Evolutionary conservation across 805 yeast species (phyloP), one percentile per base, ranked within the genome.

Genomic region (Priceomyces melissophilus): DNA sequence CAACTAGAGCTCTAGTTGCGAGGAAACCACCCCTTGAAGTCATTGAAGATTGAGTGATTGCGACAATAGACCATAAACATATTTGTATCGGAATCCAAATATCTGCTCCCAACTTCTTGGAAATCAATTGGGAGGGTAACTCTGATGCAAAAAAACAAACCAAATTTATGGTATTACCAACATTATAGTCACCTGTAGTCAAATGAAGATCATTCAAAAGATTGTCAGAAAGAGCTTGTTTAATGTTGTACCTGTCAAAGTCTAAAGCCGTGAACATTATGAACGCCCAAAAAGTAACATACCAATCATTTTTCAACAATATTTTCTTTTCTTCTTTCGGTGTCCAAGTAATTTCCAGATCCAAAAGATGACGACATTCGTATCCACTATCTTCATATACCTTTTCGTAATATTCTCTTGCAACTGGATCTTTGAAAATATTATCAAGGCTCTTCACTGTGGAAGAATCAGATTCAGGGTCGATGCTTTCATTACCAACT

Each of bases 101-200:
- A 50, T 81, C 86, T 3, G 84, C 76, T 10, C 87, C 88, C 28
- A 82, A 39, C 39, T 67, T 69, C 56, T 82, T 81, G n/a, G 84
- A 75, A 26, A 82, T 65, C 47, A 82, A 63, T 52, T 82, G 86
- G 2, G 85, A 79, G 0, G 87, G 87, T 10, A 82, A 56, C 55
- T 82, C 87, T 12, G 83, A 76, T 15, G 62, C 50, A 38, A 81
- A 55, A 51, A 82, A 82, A 35, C 75, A 65, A 5, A 78, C 63
- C 44, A 69, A 63, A 49, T 74, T 74, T 31, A 82, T 66, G 3
- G 83, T 78, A 44, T 67, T 73, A 15, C 85, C 88, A 30, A 67
- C 54, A 56, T 82, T 83, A 55, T 72, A 80, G 42, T 82, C 76
- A 49, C 75, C 63, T 10, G 83, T 79, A n/a, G 72, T 71, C 52